phyloP scores from a whole-genome alignment of 257 asterid genomes.

The Echites panduratus region DNA sequence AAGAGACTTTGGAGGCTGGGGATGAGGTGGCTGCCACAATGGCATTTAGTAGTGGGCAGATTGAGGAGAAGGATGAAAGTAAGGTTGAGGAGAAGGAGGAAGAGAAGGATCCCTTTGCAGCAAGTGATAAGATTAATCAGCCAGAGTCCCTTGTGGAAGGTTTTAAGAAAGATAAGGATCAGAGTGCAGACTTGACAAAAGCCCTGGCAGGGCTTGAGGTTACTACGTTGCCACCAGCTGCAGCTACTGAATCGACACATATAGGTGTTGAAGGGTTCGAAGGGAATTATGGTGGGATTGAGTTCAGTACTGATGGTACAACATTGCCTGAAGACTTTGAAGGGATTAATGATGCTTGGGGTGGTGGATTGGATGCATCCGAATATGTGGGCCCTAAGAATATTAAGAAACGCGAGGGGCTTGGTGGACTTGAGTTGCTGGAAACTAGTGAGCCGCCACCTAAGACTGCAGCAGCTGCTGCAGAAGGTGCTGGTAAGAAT shows the following conservation, averaged over 20 bases:
- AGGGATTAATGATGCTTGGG: constrained; percentile 94
- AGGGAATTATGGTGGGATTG: constrained; percentile 96
- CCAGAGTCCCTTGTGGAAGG: constrained; percentile 88
- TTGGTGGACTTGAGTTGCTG: constrained; percentile 90
- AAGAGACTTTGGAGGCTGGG: constrained; percentile 78
- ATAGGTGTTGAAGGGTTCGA: constrained; percentile 96
- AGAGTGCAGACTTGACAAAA: constrained; percentile 59
- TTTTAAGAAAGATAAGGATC: constrained; percentile 84
- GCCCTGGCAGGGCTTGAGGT: constrained; percentile 89
- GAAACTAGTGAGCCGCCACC: constrained; percentile 70
- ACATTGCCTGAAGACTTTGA: constrained; percentile 88
- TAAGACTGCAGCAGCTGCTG: constrained; percentile 36
- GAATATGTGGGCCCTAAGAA: constrained; percentile 87
- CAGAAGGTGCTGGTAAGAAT: constrained; percentile 52
- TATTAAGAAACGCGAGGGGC: constrained; percentile 69
- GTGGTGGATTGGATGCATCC: constrained; percentile 98
- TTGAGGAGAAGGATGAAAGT: constrained; percentile 62
- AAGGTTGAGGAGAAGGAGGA: constrained; percentile 59
- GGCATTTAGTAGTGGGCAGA: constrained; percentile 42
- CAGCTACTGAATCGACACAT: constrained; percentile 86
- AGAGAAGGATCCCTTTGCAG: constrained; percentile 95
- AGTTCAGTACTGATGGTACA: constrained; percentile 70
- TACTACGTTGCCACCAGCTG: constrained; percentile 84
- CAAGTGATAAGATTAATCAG: constrained; percentile 79
- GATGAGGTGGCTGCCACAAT: constrained; percentile 79